Conservation (phyloP, 2,329 filamentous ascomycete genomes). For the Calycina herbarum region DNA sequence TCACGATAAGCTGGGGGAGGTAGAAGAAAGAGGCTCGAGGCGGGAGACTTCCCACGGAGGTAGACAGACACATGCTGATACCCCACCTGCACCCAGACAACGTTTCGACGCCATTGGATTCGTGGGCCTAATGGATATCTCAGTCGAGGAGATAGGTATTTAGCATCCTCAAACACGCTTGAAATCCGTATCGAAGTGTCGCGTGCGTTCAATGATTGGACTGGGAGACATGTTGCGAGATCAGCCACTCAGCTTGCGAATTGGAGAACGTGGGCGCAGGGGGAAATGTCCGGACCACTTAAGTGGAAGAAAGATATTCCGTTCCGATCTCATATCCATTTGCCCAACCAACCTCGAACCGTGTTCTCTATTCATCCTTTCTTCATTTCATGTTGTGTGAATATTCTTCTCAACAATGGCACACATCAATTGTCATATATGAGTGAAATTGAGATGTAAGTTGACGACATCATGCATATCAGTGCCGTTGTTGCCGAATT, state of each 20-base stretch:
- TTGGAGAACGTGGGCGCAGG: not conserved
- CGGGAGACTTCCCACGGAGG: not conserved
- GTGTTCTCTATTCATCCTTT: not conserved
- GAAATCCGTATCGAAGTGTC: conserved; percentile 16
- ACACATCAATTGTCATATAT: not conserved
- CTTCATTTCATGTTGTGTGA: not conserved
- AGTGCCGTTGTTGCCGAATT: not conserved
- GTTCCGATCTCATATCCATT: not conserved
- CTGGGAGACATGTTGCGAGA: not conserved
- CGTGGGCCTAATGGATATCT: not conserved
- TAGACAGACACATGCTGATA: not conserved
- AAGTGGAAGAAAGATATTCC: not conserved
- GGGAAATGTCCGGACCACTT: not conserved
- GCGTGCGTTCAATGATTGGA: conserved; percentile 13
- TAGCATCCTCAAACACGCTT: conserved; percentile 11
- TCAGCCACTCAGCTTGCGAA: conserved; percentile 10
- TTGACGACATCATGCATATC: conserved; percentile 2
- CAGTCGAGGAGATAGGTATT: not conserved
- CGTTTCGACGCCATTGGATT: conserved; percentile 1
- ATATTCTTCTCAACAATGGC: not conserved
- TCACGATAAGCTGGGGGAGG: not conserved
- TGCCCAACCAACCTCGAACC: not conserved
- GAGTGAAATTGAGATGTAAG: not conserved
- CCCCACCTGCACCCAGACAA: not conserved
- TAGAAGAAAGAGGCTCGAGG: not conserved